Base-by-base conservation (phyloP, 202 grass and related monocot genomes). In the Panicum hallii region DNA sequence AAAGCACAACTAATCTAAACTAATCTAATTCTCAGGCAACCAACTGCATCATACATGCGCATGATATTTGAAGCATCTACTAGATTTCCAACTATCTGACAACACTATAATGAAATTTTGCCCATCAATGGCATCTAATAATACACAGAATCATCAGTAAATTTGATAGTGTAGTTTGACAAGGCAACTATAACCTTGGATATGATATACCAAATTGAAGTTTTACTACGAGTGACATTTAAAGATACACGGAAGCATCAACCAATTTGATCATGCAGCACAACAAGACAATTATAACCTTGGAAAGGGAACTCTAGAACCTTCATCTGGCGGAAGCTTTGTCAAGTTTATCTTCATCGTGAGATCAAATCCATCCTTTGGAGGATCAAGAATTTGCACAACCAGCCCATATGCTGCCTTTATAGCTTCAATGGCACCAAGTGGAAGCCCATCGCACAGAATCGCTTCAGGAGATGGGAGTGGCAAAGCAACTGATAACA, bases 281-380 rank as follows among this genome's bases (percentile, higher is more conserved):
- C 81, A 82, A 82, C 84, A 91, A 93, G 85, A 86, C 83, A 87
- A 98, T 89, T 88, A 93, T 93, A 87, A 98, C 91, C 95, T 95
- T 95, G 86, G 74, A 90, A 95, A 92, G 45, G 82, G 89, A 96
- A 99, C 91, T 92, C 91, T 86, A 92, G 93, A 90, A 99, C 97
- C 97, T 99, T 99, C 97, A 87, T 94, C 84, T 91, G 89, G 66
- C 32, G 97, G 93, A 85, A 99, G 85, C 86, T 92, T 99, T 79
- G 88, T 93, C 85, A 99, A 77, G 83, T 91, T 94, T 86, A 99
- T 95, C 90, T 99, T 99, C 91, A 99, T 88, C 19, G 97, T 99
- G 82, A 99, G 88, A 79, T 99, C 90, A 87, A 97, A 99, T 28
- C 96, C 91, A 70, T 99, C 96, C 81, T 96, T 95, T 80, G 96